These are phyloP conservation scores for Paramecium primaurelia DNA, from an alignment of 73 alveolate species.

Conservation along the genomic window DNA sequence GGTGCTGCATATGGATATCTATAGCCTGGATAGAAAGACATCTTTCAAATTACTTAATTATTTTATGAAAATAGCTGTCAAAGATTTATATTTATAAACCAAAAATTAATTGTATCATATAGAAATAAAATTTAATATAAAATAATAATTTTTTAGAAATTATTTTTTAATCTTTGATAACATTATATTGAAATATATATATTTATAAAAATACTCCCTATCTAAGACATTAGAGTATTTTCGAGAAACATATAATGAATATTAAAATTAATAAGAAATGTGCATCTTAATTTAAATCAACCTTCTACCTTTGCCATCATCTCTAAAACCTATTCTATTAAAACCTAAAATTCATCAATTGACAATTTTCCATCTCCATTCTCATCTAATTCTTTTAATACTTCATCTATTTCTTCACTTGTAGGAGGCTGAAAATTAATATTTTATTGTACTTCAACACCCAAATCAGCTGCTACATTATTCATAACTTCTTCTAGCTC, in stretches of 20 bases:
- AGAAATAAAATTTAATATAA: neutral
- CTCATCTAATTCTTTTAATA: conserved; percentile 79
- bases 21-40: conserved; percentile 1
- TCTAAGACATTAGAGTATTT: neutral
- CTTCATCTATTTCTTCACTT: conserved; percentile 76
- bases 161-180: neutral
- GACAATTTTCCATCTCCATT: conserved; percentile 77
- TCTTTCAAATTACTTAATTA: neutral
- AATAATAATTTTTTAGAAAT: neutral
- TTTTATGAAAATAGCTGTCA: neutral
- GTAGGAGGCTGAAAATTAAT: conserved; percentile 62
- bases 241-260: neutral
- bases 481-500: conserved; percentile 81
- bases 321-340: conserved; percentile 68
- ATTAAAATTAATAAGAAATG: neutral
- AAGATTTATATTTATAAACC: neutral
- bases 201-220: neutral
- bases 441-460: conserved; percentile 57
- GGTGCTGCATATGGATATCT: conserved; percentile 4
- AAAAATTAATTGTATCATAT: neutral
- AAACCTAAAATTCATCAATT: conserved; percentile 69
- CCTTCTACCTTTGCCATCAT: conserved; percentile 70
- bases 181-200: neutral
- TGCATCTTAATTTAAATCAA: neutral
- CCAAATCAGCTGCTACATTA: conserved; percentile 71